Evolutionary conservation across 139 green algal species (phyloP).

Genomic region (Volvox reticuliferus): DNA sequence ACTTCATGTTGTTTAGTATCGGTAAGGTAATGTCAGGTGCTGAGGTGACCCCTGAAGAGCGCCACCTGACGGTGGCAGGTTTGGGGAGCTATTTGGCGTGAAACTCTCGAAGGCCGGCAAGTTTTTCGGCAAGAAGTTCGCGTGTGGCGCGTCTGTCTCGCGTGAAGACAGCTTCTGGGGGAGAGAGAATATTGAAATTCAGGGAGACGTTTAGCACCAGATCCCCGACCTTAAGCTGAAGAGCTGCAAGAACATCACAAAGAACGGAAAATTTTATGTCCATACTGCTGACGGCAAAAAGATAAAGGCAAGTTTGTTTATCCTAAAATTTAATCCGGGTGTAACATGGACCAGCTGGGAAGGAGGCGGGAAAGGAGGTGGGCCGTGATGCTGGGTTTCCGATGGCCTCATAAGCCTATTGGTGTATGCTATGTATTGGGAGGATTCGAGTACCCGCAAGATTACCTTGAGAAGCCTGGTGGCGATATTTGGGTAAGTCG

Average conservation of each 20-base stretch:
- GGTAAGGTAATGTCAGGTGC: no score
- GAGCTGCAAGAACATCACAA: conserved; percentile 79
- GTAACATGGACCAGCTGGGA: neutral
- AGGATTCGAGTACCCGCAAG: no score
- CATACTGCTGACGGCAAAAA: conserved; percentile 73
- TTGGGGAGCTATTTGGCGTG: conserved; percentile 92
- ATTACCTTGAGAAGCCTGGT: no score
- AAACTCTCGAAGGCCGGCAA: conserved; percentile 95
- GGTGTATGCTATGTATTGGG: no score
- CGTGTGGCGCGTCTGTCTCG: conserved; percentile 91
- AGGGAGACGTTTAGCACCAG: conserved; percentile 84
- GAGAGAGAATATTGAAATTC: conserved; percentile 96
- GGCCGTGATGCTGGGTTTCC: no score
- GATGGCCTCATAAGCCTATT: no score
- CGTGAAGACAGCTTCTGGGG: conserved; percentile 88
- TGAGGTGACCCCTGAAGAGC: no score
- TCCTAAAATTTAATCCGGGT: neutral
- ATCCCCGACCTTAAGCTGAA: conserved; percentile 87
- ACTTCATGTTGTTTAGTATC: no score
- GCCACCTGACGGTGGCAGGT: conserved; percentile 92
- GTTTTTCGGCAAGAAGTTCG: conserved; percentile 99
- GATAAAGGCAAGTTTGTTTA: conserved; percentile 54
- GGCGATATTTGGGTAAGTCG: no score
- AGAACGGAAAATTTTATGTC: conserved; percentile 79
- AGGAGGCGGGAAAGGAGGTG: no score